Conservation (phyloP, 2,329 filamentous ascomycete genomes). For the Aspergillus ustus region DNA sequence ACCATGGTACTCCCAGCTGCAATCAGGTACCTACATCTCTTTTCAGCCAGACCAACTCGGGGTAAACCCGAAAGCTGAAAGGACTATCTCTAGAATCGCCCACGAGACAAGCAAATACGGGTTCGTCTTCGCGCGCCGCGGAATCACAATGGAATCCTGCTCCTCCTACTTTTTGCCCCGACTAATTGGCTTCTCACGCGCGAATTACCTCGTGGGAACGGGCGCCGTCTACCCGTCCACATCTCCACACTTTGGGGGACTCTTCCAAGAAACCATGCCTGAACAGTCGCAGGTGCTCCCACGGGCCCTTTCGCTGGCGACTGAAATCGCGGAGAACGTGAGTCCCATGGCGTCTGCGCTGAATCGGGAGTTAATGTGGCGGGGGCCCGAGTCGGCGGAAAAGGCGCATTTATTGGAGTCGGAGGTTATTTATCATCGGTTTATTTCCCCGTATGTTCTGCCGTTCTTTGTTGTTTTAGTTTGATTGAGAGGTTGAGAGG, state of each 20-base stretch:
- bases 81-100: conserved; percentile 47
- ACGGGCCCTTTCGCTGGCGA: conserved; percentile 68
- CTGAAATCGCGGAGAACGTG: conserved; percentile 69
- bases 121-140: conserved; percentile 73
- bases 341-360: conserved; percentile 67
- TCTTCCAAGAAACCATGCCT: conserved; percentile 70
- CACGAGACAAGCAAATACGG: conserved; percentile 68
- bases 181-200: conserved; percentile 60
- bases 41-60: background rate
- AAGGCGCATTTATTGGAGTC: conserved; percentile 71
- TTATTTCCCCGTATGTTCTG: conserved; percentile 36
- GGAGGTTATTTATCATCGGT: conserved; percentile 44
- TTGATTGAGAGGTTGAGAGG: background rate
- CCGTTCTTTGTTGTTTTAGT: background rate
- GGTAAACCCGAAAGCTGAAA: background rate
- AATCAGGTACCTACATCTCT: conserved; percentile 45
- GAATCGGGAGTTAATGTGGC: conserved; percentile 74
- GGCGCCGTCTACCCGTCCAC: conserved; percentile 60
- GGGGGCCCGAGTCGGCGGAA: conserved; percentile 61
- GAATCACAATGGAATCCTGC: conserved; percentile 73
- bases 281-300: conserved; percentile 64
- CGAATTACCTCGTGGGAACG: conserved; percentile 59
- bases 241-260: conserved; percentile 54
- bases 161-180: conserved; percentile 74
- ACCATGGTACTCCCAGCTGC: conserved; percentile 63